Evolutionary conservation across 371 early-diverging fungal genomes (phyloP).

Genomic region (Fennellomyces sp.): DNA sequence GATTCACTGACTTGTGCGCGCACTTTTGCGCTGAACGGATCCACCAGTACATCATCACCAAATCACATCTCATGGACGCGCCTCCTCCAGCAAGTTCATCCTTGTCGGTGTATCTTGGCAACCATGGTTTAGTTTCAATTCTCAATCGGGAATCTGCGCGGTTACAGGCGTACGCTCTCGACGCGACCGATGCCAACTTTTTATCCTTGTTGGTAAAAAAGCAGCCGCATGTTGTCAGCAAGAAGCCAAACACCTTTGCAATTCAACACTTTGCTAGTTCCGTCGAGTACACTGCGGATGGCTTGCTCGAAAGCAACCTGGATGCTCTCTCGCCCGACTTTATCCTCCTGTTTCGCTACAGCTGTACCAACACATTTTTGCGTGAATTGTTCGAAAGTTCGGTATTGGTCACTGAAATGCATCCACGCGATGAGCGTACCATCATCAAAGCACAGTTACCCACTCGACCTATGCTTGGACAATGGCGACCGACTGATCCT

Average conservation of each 20-base stretch:
- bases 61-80: background rate
- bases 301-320: conserved; percentile 74
- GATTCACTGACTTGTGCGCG: conserved; percentile 78
- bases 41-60: conserved; percentile 34
- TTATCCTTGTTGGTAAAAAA: conserved; percentile 21
- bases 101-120: background rate
- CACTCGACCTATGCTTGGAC: background rate
- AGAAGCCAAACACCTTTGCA: conserved; percentile 50
- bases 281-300: conserved; percentile 69
- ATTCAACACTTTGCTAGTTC: conserved; percentile 77
- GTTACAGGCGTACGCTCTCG: conserved; percentile 37
- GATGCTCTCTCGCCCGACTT: conserved; percentile 83
- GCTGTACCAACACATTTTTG: conserved; percentile 78
- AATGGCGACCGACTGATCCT: conserved; percentile 8
- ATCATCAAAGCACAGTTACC: conserved; percentile 44
- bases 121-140: conserved; percentile 19
- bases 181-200: conserved; percentile 46
- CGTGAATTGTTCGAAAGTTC: conserved; percentile 80
- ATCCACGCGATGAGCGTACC: conserved; percentile 75
- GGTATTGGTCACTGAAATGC: conserved; percentile 81
- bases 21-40: conserved; percentile 89
- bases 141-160: conserved; percentile 37
- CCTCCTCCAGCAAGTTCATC: conserved; percentile 9
- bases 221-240: conserved; percentile 1
- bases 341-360: conserved; percentile 73